Evolutionary conservation across 306 rosid genomes (phyloP).

Genomic region (Vigna radiata): DNA sequence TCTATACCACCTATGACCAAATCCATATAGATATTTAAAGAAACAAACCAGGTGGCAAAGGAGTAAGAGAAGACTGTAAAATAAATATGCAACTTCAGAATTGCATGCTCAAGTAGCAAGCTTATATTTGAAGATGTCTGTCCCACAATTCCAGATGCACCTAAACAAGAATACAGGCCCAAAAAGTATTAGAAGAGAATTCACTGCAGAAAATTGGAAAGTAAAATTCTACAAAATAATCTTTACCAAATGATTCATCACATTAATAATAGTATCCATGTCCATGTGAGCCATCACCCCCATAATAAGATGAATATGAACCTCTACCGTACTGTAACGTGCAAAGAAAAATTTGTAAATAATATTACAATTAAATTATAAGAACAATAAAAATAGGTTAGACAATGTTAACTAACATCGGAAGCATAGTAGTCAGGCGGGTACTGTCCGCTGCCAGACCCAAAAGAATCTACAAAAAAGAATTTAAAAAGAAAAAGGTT

Average conservation of each 20-base stretch:
- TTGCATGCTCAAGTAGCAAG: conserved; percentile 49
- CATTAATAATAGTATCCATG: conserved; percentile 61
- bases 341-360: conserved; percentile 44
- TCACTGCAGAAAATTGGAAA: conserved; percentile 27
- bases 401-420: conserved; percentile 61
- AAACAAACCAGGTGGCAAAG: conserved; percentile 43
- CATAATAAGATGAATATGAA: conserved; percentile 60
- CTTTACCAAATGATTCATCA: conserved; percentile 51
- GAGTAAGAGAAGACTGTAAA: conserved; percentile 42
- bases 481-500: conserved; percentile 8
- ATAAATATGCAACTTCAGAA: conserved; percentile 57
- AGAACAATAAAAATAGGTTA: conserved; percentile 33
- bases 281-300: conserved; percentile 57
- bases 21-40: conserved; percentile 7
- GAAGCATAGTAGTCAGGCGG: conserved; percentile 63
- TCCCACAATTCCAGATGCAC: conserved; percentile 54
- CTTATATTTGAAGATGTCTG: conserved; percentile 46
- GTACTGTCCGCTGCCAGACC: conserved; percentile 59
- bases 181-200: conserved; percentile 45
- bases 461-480: conserved; percentile 51
- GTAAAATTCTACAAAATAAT: conserved; percentile 26
- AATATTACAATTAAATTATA: conserved; percentile 7
- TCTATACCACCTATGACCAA: conserved; percentile 46
- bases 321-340: conserved; percentile 64
- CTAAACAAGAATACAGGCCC: conserved; percentile 51